Evolutionary conservation across 2,329 filamentous ascomycete species (phyloP).

Genomic region (Monosporascus cannonballus): DNA sequence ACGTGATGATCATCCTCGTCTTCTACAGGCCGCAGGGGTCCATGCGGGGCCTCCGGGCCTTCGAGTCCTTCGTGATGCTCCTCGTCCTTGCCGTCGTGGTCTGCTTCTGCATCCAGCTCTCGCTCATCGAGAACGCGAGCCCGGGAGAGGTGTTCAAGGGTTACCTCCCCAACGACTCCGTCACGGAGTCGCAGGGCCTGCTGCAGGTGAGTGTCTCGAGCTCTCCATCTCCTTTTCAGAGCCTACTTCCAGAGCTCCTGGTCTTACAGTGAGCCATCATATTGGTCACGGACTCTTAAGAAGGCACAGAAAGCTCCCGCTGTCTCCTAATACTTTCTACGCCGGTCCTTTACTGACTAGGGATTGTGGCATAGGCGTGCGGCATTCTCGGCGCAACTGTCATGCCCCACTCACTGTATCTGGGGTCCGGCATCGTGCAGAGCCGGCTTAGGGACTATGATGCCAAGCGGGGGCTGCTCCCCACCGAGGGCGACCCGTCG

Average conservation of each 20-base stretch:
- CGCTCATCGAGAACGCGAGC: conserved; percentile 49
- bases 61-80: conserved; percentile 57
- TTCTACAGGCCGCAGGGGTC: conserved; percentile 57
- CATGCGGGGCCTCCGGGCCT: conserved; percentile 54
- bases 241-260: no score
- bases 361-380: conserved; percentile 44
- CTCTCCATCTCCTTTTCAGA: no score
- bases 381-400: conserved; percentile 71
- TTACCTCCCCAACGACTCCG: conserved; percentile 54
- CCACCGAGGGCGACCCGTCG: conserved; percentile 22
- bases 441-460: conserved; percentile 60
- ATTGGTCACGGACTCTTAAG: no score
- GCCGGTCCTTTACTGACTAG: no score
- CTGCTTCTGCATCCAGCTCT: conserved; percentile 66
- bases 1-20: conserved; percentile 61
- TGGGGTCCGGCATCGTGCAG: conserved; percentile 65
- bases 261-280: no score
- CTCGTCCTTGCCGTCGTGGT: conserved; percentile 63
- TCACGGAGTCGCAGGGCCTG: conserved; percentile 52
- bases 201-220: conserved; percentile 35
- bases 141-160: conserved; percentile 57
- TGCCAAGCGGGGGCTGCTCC: conserved; percentile 46
- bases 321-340: no score
- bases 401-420: conserved; percentile 43
- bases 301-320: no score